Percentiles rank a stretch among this genome's conserved stretches.
These are phyloP conservation scores for Termitomyces sp. DNA, from an alignment of 768 basidiomycete genomes.

Conservation along the genomic window DNA sequence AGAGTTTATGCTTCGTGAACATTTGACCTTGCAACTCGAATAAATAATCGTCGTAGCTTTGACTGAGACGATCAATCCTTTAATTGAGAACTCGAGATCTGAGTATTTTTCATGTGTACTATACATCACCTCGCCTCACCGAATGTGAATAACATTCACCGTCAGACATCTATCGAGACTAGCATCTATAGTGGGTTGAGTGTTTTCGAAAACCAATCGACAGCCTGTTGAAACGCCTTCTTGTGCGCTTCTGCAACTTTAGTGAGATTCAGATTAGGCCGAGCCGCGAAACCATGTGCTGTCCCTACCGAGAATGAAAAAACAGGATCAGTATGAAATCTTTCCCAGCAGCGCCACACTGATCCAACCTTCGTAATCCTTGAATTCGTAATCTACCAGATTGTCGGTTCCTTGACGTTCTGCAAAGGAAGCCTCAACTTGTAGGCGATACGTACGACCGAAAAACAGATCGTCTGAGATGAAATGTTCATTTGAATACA, in stretches of 20 bases:
- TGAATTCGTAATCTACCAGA: constrained; percentile 19
- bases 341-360: neutral
- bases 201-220: constrained; percentile 18
- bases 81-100: neutral
- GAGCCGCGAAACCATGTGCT: constrained; percentile 20
- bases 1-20: neutral
- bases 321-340: neutral
- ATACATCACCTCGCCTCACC: neutral
- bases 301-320: constrained; percentile 13
- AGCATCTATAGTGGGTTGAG: neutral
- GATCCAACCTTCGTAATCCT: constrained; percentile 16
- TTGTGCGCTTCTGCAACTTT: constrained; percentile 19
- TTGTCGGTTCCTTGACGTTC: constrained; percentile 15
- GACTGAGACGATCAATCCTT: too few relatives aligned
- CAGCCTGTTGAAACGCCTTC: constrained; percentile 20
- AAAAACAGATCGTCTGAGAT: constrained; percentile 17
- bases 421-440: constrained; percentile 17
- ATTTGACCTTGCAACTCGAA: neutral
- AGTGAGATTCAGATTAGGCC: constrained; percentile 18
- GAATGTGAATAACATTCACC: neutral
- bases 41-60: too few relatives aligned
- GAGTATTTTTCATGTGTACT: neutral
- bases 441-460: constrained; percentile 8
- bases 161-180: neutral
- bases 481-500: neutral